Conservation (phyloP, 148 eudicot genomes). For the Amaranthus palmeri region DNA sequence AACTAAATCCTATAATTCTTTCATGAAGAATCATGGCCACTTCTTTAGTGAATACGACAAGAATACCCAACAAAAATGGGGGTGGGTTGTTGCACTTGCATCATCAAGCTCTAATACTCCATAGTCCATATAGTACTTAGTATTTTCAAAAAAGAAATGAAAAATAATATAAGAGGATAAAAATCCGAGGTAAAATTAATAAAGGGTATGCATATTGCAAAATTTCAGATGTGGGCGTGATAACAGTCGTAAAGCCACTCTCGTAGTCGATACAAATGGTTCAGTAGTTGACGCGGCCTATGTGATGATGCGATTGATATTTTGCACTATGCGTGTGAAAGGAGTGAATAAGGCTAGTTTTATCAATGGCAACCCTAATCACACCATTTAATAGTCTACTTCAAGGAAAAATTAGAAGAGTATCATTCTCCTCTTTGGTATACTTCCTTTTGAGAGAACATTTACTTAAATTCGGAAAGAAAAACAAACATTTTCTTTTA, state of each 20-base stretch:
- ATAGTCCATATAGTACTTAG: background rate
- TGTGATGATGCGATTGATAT: too few species aligned
- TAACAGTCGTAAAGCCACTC: too few species aligned
- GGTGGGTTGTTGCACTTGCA: background rate
- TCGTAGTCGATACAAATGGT: too few species aligned
- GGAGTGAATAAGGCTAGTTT: background rate
- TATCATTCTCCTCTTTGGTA: too few species aligned
- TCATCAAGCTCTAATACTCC: background rate
- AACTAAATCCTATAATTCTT: constrained; percentile 1
- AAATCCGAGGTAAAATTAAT: background rate
- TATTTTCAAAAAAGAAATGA: background rate
- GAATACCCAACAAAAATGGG: background rate
- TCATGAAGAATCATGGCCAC: constrained; percentile 5
- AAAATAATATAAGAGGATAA: background rate
- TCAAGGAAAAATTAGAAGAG: background rate
- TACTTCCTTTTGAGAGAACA: too few species aligned
- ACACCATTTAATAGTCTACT: background rate
- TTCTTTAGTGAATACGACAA: constrained; percentile 1
- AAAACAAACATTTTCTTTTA: too few species aligned
- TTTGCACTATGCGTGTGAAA: background rate
- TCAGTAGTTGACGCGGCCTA: too few species aligned
- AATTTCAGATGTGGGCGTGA: too few species aligned
- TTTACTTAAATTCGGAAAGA: too few species aligned
- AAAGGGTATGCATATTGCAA: background rate
- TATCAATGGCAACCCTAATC: background rate